Evolutionary conservation across 345 rosid species (phyloP).

Genomic region (Acer saccharum): DNA sequence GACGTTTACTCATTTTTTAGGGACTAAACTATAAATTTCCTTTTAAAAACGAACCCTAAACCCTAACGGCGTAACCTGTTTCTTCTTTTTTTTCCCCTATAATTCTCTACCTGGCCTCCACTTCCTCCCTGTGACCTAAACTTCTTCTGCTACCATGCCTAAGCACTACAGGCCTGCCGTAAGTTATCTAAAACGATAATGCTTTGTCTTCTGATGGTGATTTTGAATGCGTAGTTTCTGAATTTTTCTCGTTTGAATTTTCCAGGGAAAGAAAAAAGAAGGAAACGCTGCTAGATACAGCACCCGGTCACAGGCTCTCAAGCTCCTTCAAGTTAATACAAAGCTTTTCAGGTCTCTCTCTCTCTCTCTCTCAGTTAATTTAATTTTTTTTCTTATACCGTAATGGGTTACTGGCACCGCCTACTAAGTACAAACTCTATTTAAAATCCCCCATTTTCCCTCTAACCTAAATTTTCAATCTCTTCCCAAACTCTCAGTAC

Average conservation of each 20-base stretch:
- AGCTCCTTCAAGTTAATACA: constrained; percentile 75
- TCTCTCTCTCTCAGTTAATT: neutral
- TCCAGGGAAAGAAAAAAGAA: constrained; percentile 95
- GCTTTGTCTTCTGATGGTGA: neutral
- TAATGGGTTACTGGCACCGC: no score
- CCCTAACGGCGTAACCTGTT: constrained; percentile 44
- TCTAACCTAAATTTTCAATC: constrained; percentile 19
- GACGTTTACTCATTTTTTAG: no score
- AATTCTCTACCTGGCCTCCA: neutral
- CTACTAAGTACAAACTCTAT: neutral
- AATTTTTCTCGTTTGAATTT: constrained; percentile 12
- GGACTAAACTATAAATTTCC: no score
- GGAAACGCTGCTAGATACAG: constrained; percentile 87
- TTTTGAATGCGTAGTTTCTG: neutral
- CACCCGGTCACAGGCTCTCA: constrained; percentile 87
- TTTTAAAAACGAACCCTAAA: constrained; percentile 8
- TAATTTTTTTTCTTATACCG: no score
- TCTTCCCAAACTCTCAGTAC: neutral
- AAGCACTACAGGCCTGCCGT: constrained; percentile 92
- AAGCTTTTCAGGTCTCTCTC: constrained; percentile 65
- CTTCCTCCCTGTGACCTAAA: neutral
- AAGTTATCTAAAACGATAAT: constrained; percentile 24
- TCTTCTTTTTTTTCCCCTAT: neutral
- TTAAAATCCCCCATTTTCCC: constrained; percentile 12
- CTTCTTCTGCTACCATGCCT: constrained; percentile 38